phyloP scores from a whole-genome alignment of 164 flowering plant species.

The Magnolia officinalis region DNA sequence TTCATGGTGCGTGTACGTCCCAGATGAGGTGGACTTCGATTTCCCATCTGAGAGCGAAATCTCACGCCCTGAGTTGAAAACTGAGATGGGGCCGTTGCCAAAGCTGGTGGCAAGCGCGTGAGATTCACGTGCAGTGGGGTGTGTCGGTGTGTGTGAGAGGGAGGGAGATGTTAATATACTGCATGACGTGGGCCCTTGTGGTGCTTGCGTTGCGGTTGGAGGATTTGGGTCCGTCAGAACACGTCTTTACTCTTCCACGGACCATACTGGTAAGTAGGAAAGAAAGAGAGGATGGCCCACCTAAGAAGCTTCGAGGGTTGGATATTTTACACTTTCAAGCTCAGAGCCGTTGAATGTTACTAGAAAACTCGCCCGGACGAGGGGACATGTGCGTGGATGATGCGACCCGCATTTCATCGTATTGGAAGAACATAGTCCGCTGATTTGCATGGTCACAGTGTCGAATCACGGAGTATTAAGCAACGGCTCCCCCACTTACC shows the following conservation, averaged over 20 bases:
- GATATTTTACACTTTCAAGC: too few species aligned
- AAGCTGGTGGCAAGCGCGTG: background rate
- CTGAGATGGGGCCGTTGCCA: background rate
- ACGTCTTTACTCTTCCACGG: too few species aligned
- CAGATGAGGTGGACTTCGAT: background rate
- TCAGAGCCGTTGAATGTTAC: background rate
- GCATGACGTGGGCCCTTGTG: background rate
- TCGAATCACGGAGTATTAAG: too few species aligned
- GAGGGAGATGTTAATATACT: background rate
- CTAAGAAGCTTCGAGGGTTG: too few species aligned
- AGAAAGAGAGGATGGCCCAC: background rate
- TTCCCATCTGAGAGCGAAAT: background rate
- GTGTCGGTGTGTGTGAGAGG: background rate
- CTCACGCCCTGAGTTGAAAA: too few species aligned
- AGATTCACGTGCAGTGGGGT: background rate
- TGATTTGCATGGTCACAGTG: background rate
- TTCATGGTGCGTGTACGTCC: background rate
- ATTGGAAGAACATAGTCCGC: background rate
- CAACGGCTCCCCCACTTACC: too few species aligned
- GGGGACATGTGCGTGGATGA: background rate
- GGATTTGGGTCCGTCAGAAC: too few species aligned
- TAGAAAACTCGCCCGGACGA: background rate
- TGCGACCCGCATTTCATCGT: background rate
- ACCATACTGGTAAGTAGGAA: too few species aligned
- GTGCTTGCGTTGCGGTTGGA: too few species aligned